Conservation (phyloP, 2,329 filamentous ascomycete species). For the Biscogniauxia mediterranea region DNA sequence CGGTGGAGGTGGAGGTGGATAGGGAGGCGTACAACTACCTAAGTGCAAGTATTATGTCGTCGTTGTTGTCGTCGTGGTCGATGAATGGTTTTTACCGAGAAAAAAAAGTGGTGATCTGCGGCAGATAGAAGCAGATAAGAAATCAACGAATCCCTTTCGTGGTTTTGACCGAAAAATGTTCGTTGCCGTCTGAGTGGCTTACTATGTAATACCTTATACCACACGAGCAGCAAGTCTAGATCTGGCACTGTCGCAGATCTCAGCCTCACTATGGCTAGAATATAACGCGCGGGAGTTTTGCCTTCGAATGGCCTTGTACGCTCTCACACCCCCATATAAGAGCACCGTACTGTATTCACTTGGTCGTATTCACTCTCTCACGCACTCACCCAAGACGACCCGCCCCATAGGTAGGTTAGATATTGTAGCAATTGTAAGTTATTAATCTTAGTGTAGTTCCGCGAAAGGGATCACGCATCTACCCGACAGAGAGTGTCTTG, state of each 20-base stretch:
- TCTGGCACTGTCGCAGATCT: conserved; percentile 10
- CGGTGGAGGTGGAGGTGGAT: no score
- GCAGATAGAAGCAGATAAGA: conserved; percentile 1
- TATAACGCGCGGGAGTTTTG: conserved; percentile 9
- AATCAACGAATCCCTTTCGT: conserved; percentile 15
- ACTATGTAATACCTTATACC: conserved; percentile 1
- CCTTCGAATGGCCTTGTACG: not conserved
- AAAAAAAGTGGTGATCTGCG: not conserved
- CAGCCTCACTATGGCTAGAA: conserved; percentile 9
- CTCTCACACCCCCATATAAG: not conserved
- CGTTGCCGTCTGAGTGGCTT: conserved; percentile 10
- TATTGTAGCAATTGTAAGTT: not conserved
- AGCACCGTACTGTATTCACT: not conserved
- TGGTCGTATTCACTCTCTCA: no score
- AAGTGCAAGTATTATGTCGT: no score
- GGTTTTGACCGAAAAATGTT: conserved; percentile 22
- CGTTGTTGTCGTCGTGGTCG: no score
- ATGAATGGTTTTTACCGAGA: not conserved
- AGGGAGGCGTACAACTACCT: no score
- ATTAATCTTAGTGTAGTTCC: not conserved
- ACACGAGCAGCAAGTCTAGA: not conserved
- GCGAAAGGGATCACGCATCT: conserved; percentile 19
- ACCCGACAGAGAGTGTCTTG: conserved; percentile 21
- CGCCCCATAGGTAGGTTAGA: not conserved
- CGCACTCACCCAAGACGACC: not conserved